Evolutionary conservation across 2,329 filamentous ascomycete species (phyloP).

Genomic region (Pseudopyricularia javanii): DNA sequence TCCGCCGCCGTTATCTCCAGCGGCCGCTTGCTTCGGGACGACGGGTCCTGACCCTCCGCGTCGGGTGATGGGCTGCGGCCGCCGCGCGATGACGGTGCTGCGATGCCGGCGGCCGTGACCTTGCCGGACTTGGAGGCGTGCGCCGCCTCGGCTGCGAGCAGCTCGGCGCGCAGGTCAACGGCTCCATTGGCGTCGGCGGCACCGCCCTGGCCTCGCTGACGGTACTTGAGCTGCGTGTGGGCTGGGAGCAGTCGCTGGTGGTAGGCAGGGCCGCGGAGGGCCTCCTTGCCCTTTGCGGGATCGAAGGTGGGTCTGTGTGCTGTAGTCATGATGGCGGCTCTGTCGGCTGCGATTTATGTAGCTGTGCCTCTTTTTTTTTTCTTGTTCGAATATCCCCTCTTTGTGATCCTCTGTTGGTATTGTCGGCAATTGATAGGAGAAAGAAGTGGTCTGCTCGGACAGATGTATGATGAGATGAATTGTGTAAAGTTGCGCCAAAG

Average conservation of each 20-base stretch:
- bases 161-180: slow-evolving; percentile 79
- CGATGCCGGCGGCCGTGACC: slow-evolving; percentile 32
- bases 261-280: slow-evolving; percentile 83
- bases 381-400: background rate
- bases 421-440: background rate
- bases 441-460: background rate
- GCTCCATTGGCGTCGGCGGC: slow-evolving; percentile 46
- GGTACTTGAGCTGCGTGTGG: slow-evolving; percentile 83
- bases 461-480: background rate
- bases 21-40: slow-evolving; percentile 46
- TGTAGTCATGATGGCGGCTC: slow-evolving; percentile 43
- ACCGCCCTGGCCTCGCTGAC: slow-evolving; percentile 82
- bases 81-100: slow-evolving; percentile 23
- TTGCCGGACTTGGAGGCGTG: slow-evolving; percentile 76
- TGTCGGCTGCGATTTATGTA: too few relatives aligned
- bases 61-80: slow-evolving; percentile 54
- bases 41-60: slow-evolving; percentile 20
- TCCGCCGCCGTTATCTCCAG: slow-evolving; percentile 29
- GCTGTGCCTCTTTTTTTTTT: background rate
- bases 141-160: slow-evolving; percentile 76
- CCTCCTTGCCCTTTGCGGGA: slow-evolving; percentile 88
- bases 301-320: slow-evolving; percentile 88
- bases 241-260: slow-evolving; percentile 92
- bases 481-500: too few relatives aligned
- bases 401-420: background rate